phyloP scores from a whole-genome alignment of 2,329 filamentous ascomycete species.

The Aspergillus pseudoglaucus region DNA sequence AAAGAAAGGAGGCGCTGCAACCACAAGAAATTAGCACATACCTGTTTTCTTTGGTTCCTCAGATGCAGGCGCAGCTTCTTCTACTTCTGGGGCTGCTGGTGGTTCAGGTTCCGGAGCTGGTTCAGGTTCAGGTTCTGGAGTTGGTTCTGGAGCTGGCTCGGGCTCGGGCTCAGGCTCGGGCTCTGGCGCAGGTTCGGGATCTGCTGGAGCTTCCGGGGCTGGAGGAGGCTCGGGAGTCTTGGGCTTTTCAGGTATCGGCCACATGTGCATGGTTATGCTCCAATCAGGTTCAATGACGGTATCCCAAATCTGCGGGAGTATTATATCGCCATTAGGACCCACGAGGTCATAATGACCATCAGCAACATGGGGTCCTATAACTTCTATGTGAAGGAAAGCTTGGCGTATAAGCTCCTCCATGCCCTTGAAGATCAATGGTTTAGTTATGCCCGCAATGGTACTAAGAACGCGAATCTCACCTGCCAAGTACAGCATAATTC shows the following conservation, averaged over 20 bases:
- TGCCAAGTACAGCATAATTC: slow-evolving; percentile 77
- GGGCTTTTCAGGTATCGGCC: slow-evolving; percentile 53
- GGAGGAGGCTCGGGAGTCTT: slow-evolving; percentile 33
- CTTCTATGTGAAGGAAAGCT: slow-evolving; percentile 71
- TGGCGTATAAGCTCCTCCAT: slow-evolving; percentile 85
- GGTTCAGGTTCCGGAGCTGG: background rate
- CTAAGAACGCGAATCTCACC: slow-evolving; percentile 47
- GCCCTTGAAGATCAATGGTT: slow-evolving; percentile 46
- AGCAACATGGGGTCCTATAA: slow-evolving; percentile 68
- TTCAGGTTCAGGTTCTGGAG: slow-evolving; percentile 8
- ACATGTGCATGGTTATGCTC: slow-evolving; percentile 63
- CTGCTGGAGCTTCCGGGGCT: slow-evolving; percentile 24
- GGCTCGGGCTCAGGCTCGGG: slow-evolving; percentile 12
- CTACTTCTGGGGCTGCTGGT: slow-evolving; percentile 12
- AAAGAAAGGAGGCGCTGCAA: slow-evolving; percentile 6
- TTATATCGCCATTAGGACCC: slow-evolving; percentile 73
- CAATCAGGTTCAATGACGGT: slow-evolving; percentile 73
- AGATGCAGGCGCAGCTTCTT: slow-evolving; percentile 6
- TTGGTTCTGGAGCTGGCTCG: slow-evolving; percentile 7
- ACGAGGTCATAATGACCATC: slow-evolving; percentile 75
- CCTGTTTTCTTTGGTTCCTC: slow-evolving; percentile 29
- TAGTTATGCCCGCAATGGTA: slow-evolving; percentile 17
- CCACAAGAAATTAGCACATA: slow-evolving; percentile 15
- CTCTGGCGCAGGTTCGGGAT: slow-evolving; percentile 20
- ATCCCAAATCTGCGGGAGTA: slow-evolving; percentile 75